These are phyloP conservation scores for Bipolaris victoriae DNA, from an alignment of 2,329 filamentous ascomycete genomes.

Conservation along the genomic window DNA sequence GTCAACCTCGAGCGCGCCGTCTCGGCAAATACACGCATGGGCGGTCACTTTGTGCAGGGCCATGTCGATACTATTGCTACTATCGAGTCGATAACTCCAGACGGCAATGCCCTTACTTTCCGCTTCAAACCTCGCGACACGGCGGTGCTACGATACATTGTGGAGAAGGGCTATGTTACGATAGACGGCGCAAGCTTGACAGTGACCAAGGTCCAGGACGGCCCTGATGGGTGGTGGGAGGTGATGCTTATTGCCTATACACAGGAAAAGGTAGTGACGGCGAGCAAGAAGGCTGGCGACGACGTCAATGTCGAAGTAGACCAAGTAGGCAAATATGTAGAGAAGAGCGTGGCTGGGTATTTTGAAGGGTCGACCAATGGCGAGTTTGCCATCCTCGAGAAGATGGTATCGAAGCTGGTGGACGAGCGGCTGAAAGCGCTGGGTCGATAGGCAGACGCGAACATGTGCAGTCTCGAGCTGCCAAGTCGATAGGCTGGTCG, in stretches of 20 bases:
- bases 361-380: slow-evolving; percentile 65
- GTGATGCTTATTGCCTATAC: slow-evolving; percentile 98
- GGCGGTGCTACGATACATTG: slow-evolving; percentile 80
- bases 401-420: slow-evolving; percentile 70
- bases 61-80: slow-evolving; percentile 91
- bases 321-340: slow-evolving; percentile 82
- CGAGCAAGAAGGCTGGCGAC: slow-evolving; percentile 77
- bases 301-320: slow-evolving; percentile 93
- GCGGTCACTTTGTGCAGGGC: slow-evolving; percentile 96
- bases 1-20: slow-evolving; percentile 97
- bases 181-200: slow-evolving; percentile 95
- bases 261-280: slow-evolving; percentile 87
- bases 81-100: slow-evolving; percentile 73
- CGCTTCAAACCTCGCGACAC: slow-evolving; percentile 75
- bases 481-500: slow-evolving; percentile 9
- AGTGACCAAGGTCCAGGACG: slow-evolving; percentile 83
- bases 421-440: slow-evolving; percentile 66
- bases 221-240: slow-evolving; percentile 82
- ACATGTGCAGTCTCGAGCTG: slow-evolving; percentile 1
- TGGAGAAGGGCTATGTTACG: slow-evolving; percentile 95
- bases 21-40: slow-evolving; percentile 90
- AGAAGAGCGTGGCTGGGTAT: slow-evolving; percentile 87
- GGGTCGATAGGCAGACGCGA: slow-evolving; percentile 32
- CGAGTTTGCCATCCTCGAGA: slow-evolving; percentile 58
- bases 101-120: slow-evolving; percentile 90